These are phyloP conservation scores for Hysterangium stoloniferum DNA, from an alignment of 768 basidiomycete genomes.

Conservation along the genomic window DNA sequence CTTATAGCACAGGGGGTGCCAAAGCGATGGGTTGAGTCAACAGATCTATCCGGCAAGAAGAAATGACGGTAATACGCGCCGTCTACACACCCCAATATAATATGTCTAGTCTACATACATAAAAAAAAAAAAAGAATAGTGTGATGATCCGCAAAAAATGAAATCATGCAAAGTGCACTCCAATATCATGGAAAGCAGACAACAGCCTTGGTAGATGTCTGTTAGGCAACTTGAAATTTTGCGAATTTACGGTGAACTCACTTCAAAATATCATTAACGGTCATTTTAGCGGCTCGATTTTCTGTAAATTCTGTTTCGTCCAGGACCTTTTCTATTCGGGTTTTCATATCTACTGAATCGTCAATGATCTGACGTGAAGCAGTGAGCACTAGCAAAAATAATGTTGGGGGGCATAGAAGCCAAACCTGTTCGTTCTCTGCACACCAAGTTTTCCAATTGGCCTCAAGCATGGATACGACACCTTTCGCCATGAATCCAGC, in stretches of 20 bases:
- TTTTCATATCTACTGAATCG: slow-evolving; percentile 61
- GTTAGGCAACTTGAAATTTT: not conserved
- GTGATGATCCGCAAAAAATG: not conserved
- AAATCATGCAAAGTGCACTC: slow-evolving; percentile 13
- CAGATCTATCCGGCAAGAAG: slow-evolving; percentile 26
- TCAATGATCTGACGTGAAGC: slow-evolving; percentile 47
- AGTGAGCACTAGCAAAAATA: too few relatives aligned
- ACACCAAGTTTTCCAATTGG: slow-evolving; percentile 90
- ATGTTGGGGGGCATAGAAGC: slow-evolving; percentile 25
- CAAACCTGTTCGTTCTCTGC: slow-evolving; percentile 63
- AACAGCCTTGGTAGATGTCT: slow-evolving; percentile 40
- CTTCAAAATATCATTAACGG: slow-evolving; percentile 86
- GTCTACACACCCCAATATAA: too few relatives aligned
- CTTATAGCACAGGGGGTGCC: slow-evolving; percentile 66
- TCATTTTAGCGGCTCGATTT: slow-evolving; percentile 86
- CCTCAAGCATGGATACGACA: slow-evolving; percentile 89
- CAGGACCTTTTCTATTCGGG: slow-evolving; percentile 65
- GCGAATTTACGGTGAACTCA: slow-evolving; percentile 28
- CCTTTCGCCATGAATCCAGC: slow-evolving; percentile 92
- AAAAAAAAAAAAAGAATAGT: not conserved
- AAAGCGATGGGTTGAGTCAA: slow-evolving; percentile 68
- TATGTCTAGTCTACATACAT: too few relatives aligned
- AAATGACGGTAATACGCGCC: too few relatives aligned
- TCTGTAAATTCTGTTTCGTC: slow-evolving; percentile 65
- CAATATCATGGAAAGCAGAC: slow-evolving; percentile 41